Conservation (phyloP, 306 rosid species). For the Malus sieversii region DNA sequence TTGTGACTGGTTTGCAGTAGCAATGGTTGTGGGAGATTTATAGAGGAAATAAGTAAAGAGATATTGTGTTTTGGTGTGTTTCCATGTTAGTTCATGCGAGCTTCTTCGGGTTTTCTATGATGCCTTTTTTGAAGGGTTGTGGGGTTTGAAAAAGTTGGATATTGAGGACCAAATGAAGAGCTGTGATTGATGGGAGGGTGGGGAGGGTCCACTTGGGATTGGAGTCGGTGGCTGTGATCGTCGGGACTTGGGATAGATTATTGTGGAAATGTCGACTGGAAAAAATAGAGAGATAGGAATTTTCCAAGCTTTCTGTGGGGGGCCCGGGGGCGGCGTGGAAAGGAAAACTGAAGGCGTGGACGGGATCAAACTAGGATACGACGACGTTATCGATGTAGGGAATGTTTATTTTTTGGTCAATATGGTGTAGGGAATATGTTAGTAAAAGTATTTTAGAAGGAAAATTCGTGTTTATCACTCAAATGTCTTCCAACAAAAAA, state of each 20-base stretch:
- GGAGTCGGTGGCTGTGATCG: constrained; percentile 28
- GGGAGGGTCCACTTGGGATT: neutral
- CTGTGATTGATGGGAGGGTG: constrained; percentile 17
- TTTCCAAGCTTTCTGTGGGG: neutral
- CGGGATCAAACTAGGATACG: neutral
- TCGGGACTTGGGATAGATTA: neutral
- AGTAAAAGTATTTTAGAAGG: neutral
- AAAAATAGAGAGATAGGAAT: neutral
- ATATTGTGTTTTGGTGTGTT: neutral
- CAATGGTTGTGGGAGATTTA: neutral
- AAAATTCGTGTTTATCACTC: neutral
- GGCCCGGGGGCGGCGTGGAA: constrained; percentile 47
- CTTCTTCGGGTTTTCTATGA: constrained; percentile 35
- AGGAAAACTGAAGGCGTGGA: neutral
- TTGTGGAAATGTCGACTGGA: neutral
- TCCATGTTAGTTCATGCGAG: constrained; percentile 36
- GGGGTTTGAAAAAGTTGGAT: constrained; percentile 21
- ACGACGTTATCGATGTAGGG: neutral
- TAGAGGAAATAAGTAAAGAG: constrained; percentile 8
- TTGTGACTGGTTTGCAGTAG: neutral
- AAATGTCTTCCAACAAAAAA: neutral
- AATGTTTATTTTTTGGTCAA: neutral
- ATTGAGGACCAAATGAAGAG: constrained; percentile 29
- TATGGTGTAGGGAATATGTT: neutral
- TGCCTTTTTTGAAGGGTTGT: constrained; percentile 49